phyloP scores from a whole-genome alignment of 352 stramenopile species.

The Globisporangium solare region DNA sequence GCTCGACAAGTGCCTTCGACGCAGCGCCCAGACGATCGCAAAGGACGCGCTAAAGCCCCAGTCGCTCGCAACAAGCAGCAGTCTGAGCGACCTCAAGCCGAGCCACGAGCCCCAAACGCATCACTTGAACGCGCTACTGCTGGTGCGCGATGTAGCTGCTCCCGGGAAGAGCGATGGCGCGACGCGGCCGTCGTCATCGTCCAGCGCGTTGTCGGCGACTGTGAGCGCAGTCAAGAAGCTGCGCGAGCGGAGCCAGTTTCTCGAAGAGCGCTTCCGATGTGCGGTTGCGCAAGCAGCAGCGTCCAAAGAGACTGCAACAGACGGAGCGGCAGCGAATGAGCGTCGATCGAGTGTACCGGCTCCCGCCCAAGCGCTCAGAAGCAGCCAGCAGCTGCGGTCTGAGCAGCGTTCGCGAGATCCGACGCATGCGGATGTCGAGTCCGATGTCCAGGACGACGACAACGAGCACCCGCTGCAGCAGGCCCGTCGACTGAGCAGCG shows the following conservation, averaged over 20 bases:
- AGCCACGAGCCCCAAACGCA: conserved; percentile 17
- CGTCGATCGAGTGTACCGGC: too few species aligned
- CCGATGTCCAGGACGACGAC: not conserved
- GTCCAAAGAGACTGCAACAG: not conserved
- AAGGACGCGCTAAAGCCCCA: conserved; percentile 6
- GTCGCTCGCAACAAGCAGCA: conserved; percentile 5
- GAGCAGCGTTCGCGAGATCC: not conserved
- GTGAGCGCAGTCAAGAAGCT: conserved; percentile 49
- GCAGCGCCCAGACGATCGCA: conserved; percentile 29
- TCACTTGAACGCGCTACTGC: not conserved
- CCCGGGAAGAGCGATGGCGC: not conserved
- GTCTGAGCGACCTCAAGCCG: not conserved
- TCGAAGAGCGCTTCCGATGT: conserved; percentile 57
- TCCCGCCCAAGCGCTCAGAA: too few species aligned
- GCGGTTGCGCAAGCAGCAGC: not conserved
- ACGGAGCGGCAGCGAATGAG: not conserved
- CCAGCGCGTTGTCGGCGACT: not conserved
- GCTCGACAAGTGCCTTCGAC: conserved; percentile 37
- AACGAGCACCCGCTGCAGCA: not conserved
- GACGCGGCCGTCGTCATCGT: not conserved
- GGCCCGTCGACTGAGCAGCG: not conserved
- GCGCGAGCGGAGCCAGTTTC: conserved; percentile 47
- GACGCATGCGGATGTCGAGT: not conserved
- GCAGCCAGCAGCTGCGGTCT: not conserved
- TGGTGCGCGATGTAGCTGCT: not conserved